phyloP scores from a whole-genome alignment of 1,284 basidiomycete genomes.

The Papiliotrema laurentii region DNA sequence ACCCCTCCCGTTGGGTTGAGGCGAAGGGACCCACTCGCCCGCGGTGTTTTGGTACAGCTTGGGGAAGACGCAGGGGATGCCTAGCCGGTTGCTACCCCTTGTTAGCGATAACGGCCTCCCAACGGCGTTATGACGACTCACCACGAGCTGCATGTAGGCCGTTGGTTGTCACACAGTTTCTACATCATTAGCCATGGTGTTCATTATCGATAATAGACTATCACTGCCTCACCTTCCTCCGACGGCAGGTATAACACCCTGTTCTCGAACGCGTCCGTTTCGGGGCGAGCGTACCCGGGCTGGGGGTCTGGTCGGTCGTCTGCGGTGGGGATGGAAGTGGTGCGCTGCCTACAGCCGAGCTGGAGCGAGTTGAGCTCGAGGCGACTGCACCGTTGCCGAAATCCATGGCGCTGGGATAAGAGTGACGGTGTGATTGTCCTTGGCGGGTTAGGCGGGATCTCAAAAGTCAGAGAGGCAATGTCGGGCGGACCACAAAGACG shows the following conservation, averaged over 20 bases:
- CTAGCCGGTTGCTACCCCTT: conserved; percentile 2
- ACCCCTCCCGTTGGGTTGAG: conserved; percentile 22
- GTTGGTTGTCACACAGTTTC: conserved; percentile 1
- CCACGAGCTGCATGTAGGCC: conserved; percentile 1
- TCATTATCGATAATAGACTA: neutral
- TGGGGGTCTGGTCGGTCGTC: no score
- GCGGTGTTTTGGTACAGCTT: conserved; percentile 18
- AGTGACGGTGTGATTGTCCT: no score
- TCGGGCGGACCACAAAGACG: no score
- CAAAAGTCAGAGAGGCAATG: no score
- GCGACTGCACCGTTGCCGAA: no score
- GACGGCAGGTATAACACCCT: conserved; percentile 2
- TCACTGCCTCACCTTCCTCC: neutral
- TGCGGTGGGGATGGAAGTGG: no score
- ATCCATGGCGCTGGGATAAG: no score
- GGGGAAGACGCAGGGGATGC: conserved; percentile 17
- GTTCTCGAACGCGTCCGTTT: no score
- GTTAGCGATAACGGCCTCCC: neutral
- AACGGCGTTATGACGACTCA: neutral
- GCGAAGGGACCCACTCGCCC: conserved; percentile 19
- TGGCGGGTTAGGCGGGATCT: no score
- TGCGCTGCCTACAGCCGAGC: no score
- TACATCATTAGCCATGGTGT: neutral
- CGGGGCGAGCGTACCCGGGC: no score
- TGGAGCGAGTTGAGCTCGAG: no score